Evolutionary conservation across 108 stramenopile genomes (phyloP).

Genomic region (Thalassiosira profunda): DNA sequence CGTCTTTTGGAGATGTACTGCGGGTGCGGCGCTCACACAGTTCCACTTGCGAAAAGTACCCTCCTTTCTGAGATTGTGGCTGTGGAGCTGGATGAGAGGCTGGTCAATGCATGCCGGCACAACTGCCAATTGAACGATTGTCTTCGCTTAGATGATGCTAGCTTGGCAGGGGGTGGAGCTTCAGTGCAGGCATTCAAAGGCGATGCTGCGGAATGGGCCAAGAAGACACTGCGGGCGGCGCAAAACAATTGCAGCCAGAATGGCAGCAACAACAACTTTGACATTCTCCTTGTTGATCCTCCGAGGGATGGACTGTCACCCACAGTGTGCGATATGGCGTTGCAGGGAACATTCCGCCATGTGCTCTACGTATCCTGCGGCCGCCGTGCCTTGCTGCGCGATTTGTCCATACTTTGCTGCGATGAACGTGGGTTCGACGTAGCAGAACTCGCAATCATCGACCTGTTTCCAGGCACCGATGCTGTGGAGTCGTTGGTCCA

Average conservation of each 20-base stretch:
- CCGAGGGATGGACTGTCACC: slow-evolving; percentile 63
- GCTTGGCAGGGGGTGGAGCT: too few species aligned
- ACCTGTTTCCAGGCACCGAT: slow-evolving; percentile 80
- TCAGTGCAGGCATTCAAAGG: slow-evolving; percentile 49
- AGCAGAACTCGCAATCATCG: slow-evolving; percentile 59
- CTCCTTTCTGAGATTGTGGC: slow-evolving; percentile 55
- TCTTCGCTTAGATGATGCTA: slow-evolving; percentile 9
- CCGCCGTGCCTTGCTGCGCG: slow-evolving; percentile 63
- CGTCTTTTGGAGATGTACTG: slow-evolving; percentile 78
- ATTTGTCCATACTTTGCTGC: slow-evolving; percentile 51
- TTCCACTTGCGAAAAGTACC: slow-evolving; percentile 61
- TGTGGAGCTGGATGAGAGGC: slow-evolving; percentile 71
- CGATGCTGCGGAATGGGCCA: slow-evolving; percentile 71
- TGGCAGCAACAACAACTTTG: slow-evolving; percentile 32
- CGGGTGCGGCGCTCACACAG: slow-evolving; percentile 87
- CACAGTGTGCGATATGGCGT: slow-evolving; percentile 69
- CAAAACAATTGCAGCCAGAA: too few species aligned
- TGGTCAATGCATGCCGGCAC: slow-evolving; percentile 58
- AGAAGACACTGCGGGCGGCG: slow-evolving; percentile 13
- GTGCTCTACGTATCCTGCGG: slow-evolving; percentile 81
- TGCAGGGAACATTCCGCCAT: slow-evolving; percentile 54
- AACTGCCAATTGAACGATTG: slow-evolving; percentile 67
- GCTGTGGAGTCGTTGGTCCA: slow-evolving; percentile 79
- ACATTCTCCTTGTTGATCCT: slow-evolving; percentile 79
- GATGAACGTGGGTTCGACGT: slow-evolving; percentile 58